Evolutionary conservation across 2,329 filamentous ascomycete species (phyloP).

Genomic region (Nothophoma quercina): DNA sequence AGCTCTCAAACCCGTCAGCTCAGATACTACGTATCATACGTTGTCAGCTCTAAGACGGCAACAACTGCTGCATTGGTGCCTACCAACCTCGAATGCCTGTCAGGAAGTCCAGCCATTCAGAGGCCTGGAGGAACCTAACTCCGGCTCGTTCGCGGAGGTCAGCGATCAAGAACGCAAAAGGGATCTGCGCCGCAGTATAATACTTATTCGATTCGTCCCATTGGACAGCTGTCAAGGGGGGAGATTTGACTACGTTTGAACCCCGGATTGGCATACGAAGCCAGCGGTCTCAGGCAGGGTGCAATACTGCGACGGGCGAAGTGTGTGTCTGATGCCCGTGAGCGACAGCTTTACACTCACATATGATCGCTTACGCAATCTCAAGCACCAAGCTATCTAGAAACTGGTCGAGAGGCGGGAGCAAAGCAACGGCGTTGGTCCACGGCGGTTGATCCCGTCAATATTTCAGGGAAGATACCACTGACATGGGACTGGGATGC

Average conservation of each 20-base stretch:
- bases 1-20: too few species aligned
- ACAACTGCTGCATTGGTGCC: not conserved
- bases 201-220: not conserved
- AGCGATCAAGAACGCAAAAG: not conserved
- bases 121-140: not conserved
- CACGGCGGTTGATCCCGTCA: slow-evolving; percentile 30
- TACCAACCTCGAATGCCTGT: not conserved
- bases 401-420: slow-evolving; percentile 5
- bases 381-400: slow-evolving; percentile 8
- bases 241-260: not conserved
- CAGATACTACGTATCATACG: too few species aligned
- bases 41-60: too few species aligned
- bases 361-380: slow-evolving; percentile 9
- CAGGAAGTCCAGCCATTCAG: not conserved
- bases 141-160: slow-evolving; percentile 1
- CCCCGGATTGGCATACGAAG: not conserved
- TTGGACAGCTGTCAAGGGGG: not conserved
- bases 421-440: slow-evolving; percentile 14
- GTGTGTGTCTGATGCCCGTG: not conserved
- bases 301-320: slow-evolving; percentile 12
- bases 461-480: slow-evolving; percentile 34
- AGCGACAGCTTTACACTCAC: slow-evolving; percentile 4
- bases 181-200: slow-evolving; percentile 1
- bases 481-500: slow-evolving; percentile 45
- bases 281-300: slow-evolving; percentile 1